Evolutionary conservation across 2,329 filamentous ascomycete species (phyloP).

Genomic region (Trichophyton benhamiae): DNA sequence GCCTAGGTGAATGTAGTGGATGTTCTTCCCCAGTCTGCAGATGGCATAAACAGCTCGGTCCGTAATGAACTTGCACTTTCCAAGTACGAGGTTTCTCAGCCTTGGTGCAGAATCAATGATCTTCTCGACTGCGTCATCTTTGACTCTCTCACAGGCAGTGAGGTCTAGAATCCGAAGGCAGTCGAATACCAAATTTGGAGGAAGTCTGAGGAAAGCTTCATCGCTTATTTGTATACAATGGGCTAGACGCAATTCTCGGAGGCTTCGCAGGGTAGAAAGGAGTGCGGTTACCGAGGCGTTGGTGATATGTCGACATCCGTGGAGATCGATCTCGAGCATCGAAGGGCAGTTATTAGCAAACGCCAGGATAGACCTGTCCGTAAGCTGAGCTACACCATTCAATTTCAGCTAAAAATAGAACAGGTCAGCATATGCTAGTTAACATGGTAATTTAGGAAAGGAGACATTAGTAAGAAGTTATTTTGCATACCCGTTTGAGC

Average conservation of each 20-base stretch:
- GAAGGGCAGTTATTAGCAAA: constrained; percentile 83
- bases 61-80: constrained; percentile 88
- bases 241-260: constrained; percentile 82
- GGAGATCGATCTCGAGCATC: constrained; percentile 90
- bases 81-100: constrained; percentile 80
- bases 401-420: constrained; percentile 61
- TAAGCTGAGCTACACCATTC: constrained; percentile 78
- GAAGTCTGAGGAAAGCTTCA: constrained; percentile 70
- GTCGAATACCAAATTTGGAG: constrained; percentile 59
- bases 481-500: constrained; percentile 61
- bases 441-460: background rate
- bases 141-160: constrained; percentile 72
- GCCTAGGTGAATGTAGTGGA: constrained; percentile 91
- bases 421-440: constrained; percentile 20
- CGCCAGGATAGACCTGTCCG: constrained; percentile 66
- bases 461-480: background rate
- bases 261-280: constrained; percentile 61
- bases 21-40: constrained; percentile 78
- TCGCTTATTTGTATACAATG: constrained; percentile 78
- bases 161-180: constrained; percentile 86
- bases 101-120: constrained; percentile 80
- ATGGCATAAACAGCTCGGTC: constrained; percentile 81
- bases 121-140: constrained; percentile 74
- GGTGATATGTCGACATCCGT: constrained; percentile 68
- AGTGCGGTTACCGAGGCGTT: constrained; percentile 74